Base-by-base conservation (phyloP, 257 asterid species). In the Fraxinus cuspidata region DNA sequence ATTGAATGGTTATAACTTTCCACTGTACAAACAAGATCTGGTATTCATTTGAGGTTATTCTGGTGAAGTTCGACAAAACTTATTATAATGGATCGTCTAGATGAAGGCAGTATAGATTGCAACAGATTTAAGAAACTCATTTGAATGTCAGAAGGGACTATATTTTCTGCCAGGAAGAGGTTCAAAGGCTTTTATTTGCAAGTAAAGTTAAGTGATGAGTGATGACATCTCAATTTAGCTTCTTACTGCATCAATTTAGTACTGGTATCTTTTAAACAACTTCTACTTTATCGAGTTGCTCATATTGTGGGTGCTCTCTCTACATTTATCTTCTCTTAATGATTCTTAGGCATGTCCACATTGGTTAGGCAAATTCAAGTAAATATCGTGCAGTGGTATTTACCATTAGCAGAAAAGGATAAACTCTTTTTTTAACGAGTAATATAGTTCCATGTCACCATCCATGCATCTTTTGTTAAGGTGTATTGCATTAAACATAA, bases 1-100 rank as follows among this genome's bases (percentile, higher is more conserved):
- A 31, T 29, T 25, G 25, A 49, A 72, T 44, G 34, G 53, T 70
- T 60, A 80, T 40, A 68, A 66, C 29, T 65, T 53, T 74, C 74
- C 79, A 60, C 18, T 27, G 13, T 68, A 74, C 47, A 68, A 35
- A 58, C 3, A 60, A 8, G 32, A 25, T 60, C 12, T 12, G 27
- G 32, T 2, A 60, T 25, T 21, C 31, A 58, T 58, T 58, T n/a
- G 29, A 60, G 68, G 68, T 60, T 23, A 21, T 4, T 23, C 68
- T 9, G 15, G 31, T 60, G 29, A 21, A 60, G 64, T n/a, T 60
- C 0, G 68, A 60, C 11, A 60, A 8, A 60, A 60, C 68, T 23
- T 15, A 60, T 60, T 9, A 12, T 21, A 60, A 60, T 8, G 68
- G 16, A 21, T 21, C 0, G 0, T 60, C 32, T 25, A 60, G 68